phyloP scores from a whole-genome alignment of 805 yeast species.

The Nakazawaea ishiwadae region DNA sequence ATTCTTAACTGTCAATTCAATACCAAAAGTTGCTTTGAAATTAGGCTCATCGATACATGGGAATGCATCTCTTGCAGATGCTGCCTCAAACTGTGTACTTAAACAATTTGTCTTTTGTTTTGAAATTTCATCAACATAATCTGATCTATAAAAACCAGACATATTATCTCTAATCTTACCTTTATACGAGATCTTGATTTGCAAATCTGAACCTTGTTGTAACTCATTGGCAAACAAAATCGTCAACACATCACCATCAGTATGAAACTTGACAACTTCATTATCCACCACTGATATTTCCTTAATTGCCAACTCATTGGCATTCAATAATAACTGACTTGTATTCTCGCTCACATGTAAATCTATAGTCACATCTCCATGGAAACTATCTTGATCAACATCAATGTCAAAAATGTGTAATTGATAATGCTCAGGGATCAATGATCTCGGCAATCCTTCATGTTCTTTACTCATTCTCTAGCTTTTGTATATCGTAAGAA shows the following conservation, averaged over 20 bases:
- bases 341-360: constrained; percentile 40
- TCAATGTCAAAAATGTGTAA: constrained; percentile 60
- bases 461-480: constrained; percentile 41
- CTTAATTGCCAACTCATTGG: constrained; percentile 35
- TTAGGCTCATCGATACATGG: constrained; percentile 57
- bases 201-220: too few species aligned
- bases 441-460: constrained; percentile 33
- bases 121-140: constrained; percentile 28
- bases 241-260: constrained; percentile 27
- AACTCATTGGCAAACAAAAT: too few species aligned
- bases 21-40: constrained; percentile 49
- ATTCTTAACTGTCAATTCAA: constrained; percentile 31
- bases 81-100: constrained; percentile 55
- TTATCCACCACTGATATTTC: constrained; percentile 18
- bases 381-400: constrained; percentile 36
- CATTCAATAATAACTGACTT: constrained; percentile 42
- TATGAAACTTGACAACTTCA: constrained; percentile 18
- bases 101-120: constrained; percentile 35
- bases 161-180: constrained; percentile 49
- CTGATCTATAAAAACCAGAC: constrained; percentile 52
- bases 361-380: constrained; percentile 43
- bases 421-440: constrained; percentile 72
- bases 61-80: constrained; percentile 55
- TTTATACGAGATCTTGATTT: constrained; percentile 29
- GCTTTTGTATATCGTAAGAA: not conserved